Evolutionary conservation across 306 rosid species (phyloP).

Genomic region (Luffa acutangula): DNA sequence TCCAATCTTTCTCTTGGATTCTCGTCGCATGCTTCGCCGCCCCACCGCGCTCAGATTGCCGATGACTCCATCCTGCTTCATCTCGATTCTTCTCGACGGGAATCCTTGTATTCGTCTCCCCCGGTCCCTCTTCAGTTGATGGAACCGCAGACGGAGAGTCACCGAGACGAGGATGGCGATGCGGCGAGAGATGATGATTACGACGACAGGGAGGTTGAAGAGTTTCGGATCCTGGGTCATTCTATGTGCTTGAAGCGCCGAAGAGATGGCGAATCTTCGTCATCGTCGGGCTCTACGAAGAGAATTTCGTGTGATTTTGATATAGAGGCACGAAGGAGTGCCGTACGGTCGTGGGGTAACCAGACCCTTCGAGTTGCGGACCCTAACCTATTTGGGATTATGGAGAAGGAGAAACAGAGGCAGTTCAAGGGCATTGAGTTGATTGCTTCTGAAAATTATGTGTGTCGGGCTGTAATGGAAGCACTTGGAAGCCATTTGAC

Average conservation of each 20-base stretch:
- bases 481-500: slow-evolving; percentile 89
- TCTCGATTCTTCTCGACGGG: slow-evolving; percentile 50
- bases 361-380: slow-evolving; percentile 55
- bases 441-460: slow-evolving; percentile 89
- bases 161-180: slow-evolving; percentile 19
- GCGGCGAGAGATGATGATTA: slow-evolving; percentile 19
- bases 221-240: slow-evolving; percentile 77
- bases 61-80: slow-evolving; percentile 64
- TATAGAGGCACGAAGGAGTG: slow-evolving; percentile 41
- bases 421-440: slow-evolving; percentile 74
- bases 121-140: slow-evolving; percentile 63
- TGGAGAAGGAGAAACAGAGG: slow-evolving; percentile 77
- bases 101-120: slow-evolving; percentile 30
- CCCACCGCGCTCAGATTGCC: slow-evolving; percentile 33
- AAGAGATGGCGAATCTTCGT: slow-evolving; percentile 51
- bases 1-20: slow-evolving; percentile 52
- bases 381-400: slow-evolving; percentile 50
- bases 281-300: slow-evolving; percentile 23
- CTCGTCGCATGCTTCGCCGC: slow-evolving; percentile 56
- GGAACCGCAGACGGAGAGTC: slow-evolving; percentile 40
- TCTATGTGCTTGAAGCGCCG: slow-evolving; percentile 78
- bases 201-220: slow-evolving; percentile 57
- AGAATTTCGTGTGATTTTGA: slow-evolving; percentile 35
- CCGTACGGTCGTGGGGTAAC: slow-evolving; percentile 64
- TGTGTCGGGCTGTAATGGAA: slow-evolving; percentile 78